Evolutionary conservation across 176 grass and related monocot genomes (phyloP).

Genomic region (Saccharum officinarum): DNA sequence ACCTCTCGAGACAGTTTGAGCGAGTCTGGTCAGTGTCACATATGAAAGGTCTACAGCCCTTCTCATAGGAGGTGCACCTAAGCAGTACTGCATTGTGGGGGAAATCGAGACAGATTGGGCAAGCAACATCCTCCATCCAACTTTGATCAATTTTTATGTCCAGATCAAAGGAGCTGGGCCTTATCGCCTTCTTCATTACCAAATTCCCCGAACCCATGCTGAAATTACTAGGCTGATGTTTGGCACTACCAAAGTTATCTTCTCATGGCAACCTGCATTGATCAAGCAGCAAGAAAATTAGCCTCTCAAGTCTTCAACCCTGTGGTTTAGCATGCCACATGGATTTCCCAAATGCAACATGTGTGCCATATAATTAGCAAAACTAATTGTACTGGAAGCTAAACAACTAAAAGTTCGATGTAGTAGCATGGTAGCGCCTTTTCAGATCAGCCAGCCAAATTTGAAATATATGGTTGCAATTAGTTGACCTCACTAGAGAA

Average conservation of each 20-base stretch:
- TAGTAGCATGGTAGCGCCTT: background rate
- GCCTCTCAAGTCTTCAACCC: background rate
- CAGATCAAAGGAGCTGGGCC: conserved; percentile 39
- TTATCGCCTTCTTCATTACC: conserved; percentile 48
- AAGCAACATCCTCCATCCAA: conserved; percentile 77
- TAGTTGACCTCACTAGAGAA: conserved; percentile 4
- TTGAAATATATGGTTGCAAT: conserved; percentile 25
- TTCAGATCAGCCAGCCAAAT: conserved; percentile 28
- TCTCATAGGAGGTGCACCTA: conserved; percentile 80
- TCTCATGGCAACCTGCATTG: conserved; percentile 37
- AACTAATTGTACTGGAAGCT: background rate
- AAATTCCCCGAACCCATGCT: conserved; percentile 51
- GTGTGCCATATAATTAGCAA: background rate
- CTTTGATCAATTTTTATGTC: conserved; percentile 49
- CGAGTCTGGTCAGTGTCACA: conserved; percentile 88
- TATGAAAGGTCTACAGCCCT: conserved; percentile 85
- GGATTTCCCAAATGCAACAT: background rate
- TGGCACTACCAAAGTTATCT: background rate
- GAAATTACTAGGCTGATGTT: background rate
- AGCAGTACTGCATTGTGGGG: conserved; percentile 82
- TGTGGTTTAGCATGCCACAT: conserved; percentile 12
- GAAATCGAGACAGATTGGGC: conserved; percentile 86
- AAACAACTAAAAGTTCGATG: background rate
- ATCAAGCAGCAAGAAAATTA: conserved; percentile 33
- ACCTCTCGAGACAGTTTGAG: conserved; percentile 88